These are phyloP conservation scores for Pythium folliculosum DNA, from an alignment of 352 stramenopile species.

Conservation along the genomic window DNA sequence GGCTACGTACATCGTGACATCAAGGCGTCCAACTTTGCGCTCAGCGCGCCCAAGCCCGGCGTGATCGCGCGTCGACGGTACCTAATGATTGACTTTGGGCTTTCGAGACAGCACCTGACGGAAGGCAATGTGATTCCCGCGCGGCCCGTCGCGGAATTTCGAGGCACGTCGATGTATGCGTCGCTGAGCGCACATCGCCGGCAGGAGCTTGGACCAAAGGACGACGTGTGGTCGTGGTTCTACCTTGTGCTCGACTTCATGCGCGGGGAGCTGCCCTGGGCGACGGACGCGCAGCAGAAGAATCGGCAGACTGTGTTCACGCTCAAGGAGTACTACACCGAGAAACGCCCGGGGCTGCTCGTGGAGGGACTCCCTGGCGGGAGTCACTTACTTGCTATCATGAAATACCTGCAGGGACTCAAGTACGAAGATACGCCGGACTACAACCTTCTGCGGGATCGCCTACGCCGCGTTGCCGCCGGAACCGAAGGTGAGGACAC, in stretches of 20 bases:
- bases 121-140: conserved; percentile 67
- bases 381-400: conserved; percentile 69
- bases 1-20: conserved; percentile 90
- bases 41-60: conserved; percentile 49
- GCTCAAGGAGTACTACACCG: conserved; percentile 85
- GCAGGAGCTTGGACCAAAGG: conserved; percentile 79
- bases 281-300: conserved; percentile 79
- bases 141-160: conserved; percentile 74
- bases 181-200: conserved; percentile 81
- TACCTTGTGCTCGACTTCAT: conserved; percentile 90
- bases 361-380: conserved; percentile 75
- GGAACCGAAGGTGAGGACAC: conserved; percentile 43
- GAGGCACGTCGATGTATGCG: conserved; percentile 89
- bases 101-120: conserved; percentile 75
- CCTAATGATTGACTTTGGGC: conserved; percentile 84
- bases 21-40: conserved; percentile 89
- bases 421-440: conserved; percentile 78
- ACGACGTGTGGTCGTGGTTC: conserved; percentile 90
- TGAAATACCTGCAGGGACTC: conserved; percentile 73
- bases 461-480: conserved; percentile 38
- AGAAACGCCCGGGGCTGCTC: conserved; percentile 63
- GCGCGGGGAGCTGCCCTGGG: conserved; percentile 83
- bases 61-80: conserved; percentile 41
- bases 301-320: conserved; percentile 79
- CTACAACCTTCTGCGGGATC: conserved; percentile 51